These are phyloP conservation scores for Chlorella sp. DNA, from an alignment of 139 green algal genomes.

Conservation along the genomic window DNA sequence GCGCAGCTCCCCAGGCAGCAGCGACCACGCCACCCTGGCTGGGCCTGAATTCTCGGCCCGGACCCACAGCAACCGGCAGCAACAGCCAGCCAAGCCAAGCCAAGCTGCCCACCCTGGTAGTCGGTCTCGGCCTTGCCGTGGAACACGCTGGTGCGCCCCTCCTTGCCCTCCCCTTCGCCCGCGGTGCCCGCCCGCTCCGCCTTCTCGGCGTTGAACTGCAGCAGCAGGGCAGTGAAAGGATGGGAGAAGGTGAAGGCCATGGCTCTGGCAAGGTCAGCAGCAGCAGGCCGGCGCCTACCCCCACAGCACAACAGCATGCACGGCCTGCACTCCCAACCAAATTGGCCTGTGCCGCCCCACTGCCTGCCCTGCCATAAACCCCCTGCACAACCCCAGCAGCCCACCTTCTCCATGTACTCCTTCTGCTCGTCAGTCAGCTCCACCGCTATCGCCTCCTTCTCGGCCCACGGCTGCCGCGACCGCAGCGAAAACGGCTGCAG, in stretches of 20 bases:
- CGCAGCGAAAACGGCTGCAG: constrained; percentile 66
- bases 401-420: constrained; percentile 79
- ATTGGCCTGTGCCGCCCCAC: neutral
- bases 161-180: constrained; percentile 54
- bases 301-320: no score
- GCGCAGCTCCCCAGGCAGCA: no score
- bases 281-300: no score
- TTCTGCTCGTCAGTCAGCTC: constrained; percentile 92
- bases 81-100: neutral
- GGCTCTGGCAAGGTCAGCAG: no score
- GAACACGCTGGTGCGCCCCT: constrained; percentile 65
- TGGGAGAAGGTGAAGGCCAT: neutral
- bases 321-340: no score
- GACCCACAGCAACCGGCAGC: no score
- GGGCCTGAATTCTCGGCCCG: no score
- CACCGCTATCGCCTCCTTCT: constrained; percentile 66
- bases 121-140: constrained; percentile 84
- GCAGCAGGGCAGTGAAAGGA: neutral
- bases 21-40: no score
- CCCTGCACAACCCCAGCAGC: neutral
- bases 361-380: neutral
- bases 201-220: constrained; percentile 55
- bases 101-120: constrained; percentile 72
- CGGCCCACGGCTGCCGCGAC: constrained; percentile 81
- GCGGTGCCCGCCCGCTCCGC: constrained; percentile 33